A percentile compares a stretch with the other conserved stretches of the same genome.
These are phyloP conservation scores for Torulaspora microellipsoides DNA, from an alignment of 805 yeast species.

Conservation along the genomic window DNA sequence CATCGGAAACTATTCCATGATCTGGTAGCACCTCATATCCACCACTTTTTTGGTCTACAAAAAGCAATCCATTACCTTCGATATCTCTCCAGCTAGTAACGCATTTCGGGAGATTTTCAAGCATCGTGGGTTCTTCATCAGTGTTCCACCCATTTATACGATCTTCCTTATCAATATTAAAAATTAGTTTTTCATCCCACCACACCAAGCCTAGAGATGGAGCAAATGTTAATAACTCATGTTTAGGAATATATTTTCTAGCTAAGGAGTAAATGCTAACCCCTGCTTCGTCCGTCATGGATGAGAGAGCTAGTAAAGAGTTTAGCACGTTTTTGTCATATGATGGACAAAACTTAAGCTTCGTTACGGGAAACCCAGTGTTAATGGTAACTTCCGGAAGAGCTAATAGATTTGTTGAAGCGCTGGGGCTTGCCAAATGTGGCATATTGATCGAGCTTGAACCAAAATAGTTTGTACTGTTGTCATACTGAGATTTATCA, in stretches of 20 bases:
- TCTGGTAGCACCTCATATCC: constrained; percentile 17
- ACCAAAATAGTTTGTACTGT: neutral
- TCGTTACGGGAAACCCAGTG: constrained; percentile 75
- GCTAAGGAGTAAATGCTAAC: constrained; percentile 65
- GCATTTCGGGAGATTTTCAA: constrained; percentile 28
- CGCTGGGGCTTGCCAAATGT: constrained; percentile 6
- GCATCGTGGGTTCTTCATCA: constrained; percentile 29
- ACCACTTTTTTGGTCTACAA: constrained; percentile 28
- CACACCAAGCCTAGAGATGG: constrained; percentile 34
- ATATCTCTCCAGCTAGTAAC: constrained; percentile 35
- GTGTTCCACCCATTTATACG: constrained; percentile 34
- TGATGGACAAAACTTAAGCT: constrained; percentile 35
- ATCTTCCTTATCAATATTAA: constrained; percentile 33
- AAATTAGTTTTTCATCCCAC: constrained; percentile 34
- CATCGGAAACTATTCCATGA: constrained; percentile 7
- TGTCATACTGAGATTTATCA: constrained; percentile 14
- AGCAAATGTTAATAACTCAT: constrained; percentile 34
- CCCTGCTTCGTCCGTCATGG: constrained; percentile 63
- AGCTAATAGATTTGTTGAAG: constrained; percentile 42
- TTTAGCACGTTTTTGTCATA: constrained; percentile 39
- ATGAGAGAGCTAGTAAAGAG: constrained; percentile 70
- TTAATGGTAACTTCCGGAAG: constrained; percentile 67
- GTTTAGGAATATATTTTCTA: constrained; percentile 67
- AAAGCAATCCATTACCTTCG: constrained; percentile 34
- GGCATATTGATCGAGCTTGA: neutral